A percentile compares a stretch with the other conserved stretches of the same genome.
Conservation (phyloP, 2,329 filamentous ascomycete genomes). For the Apiospora malaysiana region DNA sequence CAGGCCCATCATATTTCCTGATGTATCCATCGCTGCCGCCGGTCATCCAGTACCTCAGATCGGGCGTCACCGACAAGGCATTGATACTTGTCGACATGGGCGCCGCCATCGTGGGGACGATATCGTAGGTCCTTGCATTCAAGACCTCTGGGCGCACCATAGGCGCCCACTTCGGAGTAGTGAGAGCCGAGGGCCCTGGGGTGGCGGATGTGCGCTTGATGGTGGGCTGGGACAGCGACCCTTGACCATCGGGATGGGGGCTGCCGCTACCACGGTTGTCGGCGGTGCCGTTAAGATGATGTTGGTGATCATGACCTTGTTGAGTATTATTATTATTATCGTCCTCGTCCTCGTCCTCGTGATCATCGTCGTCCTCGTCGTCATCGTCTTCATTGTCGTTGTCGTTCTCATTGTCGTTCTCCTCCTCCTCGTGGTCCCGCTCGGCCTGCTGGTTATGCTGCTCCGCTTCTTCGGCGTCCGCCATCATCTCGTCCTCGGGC, state of each 20-base stretch:
- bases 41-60: slow-evolving; percentile 93
- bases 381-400: slow-evolving; percentile 44
- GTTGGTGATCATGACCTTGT: slow-evolving; percentile 41
- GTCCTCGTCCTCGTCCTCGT: slow-evolving; percentile 42
- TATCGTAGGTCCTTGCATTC: slow-evolving; percentile 84
- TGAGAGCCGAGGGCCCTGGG: slow-evolving; percentile 32
- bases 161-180: slow-evolving; percentile 56
- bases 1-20: slow-evolving; percentile 93
- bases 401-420: slow-evolving; percentile 42
- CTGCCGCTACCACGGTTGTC: slow-evolving; percentile 43
- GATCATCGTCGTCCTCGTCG: slow-evolving; percentile 44
- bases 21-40: slow-evolving; percentile 96
- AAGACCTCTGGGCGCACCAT: slow-evolving; percentile 79
- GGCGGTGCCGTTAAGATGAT: slow-evolving; percentile 37
- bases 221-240: slow-evolving; percentile 28
- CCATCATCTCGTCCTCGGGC: slow-evolving; percentile 42
- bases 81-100: slow-evolving; percentile 97
- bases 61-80: slow-evolving; percentile 86
- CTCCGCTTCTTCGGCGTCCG: slow-evolving; percentile 36
- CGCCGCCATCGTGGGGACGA: slow-evolving; percentile 94
- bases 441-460: slow-evolving; percentile 41
- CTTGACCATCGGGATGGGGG: slow-evolving; percentile 27
- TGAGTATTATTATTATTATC: slow-evolving; percentile 48
- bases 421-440: slow-evolving; percentile 44
- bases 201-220: slow-evolving; percentile 41